phyloP scores from a whole-genome alignment of 257 asterid species.

The Scutellaria minor region DNA sequence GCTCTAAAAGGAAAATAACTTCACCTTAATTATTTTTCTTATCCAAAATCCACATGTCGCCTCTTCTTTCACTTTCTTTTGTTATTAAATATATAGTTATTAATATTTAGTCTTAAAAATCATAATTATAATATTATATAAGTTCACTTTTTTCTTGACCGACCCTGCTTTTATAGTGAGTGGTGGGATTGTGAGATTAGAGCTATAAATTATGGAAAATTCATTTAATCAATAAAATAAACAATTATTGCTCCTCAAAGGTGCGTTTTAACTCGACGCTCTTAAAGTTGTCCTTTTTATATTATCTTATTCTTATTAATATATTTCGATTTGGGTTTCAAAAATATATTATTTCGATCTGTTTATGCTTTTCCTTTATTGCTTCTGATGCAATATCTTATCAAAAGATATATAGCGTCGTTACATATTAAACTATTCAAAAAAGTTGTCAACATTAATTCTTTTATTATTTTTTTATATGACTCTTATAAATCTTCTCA shows the following conservation, averaged over 20 bases:
- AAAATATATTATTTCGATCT: constrained; percentile 15
- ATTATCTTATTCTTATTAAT: constrained; percentile 24
- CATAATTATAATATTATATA: neutral
- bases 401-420: constrained; percentile 43
- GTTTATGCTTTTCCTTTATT: constrained; percentile 41
- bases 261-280: constrained; percentile 51
- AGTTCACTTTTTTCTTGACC: neutral
- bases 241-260: constrained; percentile 65
- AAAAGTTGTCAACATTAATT: neutral
- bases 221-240: constrained; percentile 33
- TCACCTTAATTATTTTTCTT: too few relatives aligned
- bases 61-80: too few relatives aligned
- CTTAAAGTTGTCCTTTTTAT: constrained; percentile 27
- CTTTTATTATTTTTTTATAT: neutral
- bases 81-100: too few relatives aligned
- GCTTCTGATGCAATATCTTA: constrained; percentile 32
- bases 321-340: neutral
- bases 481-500: too few relatives aligned
- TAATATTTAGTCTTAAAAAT: neutral
- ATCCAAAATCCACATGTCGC: too few relatives aligned
- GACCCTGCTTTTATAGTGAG: constrained; percentile 19
- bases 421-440: constrained; percentile 36
- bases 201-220: constrained; percentile 24
- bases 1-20: too few relatives aligned
- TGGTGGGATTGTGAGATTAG: constrained; percentile 30